Percentiles rank a stretch among this genome's conserved stretches.
Conservation (phyloP, 441 rosid species). For the Pelargonium cotyledonis region DNA sequence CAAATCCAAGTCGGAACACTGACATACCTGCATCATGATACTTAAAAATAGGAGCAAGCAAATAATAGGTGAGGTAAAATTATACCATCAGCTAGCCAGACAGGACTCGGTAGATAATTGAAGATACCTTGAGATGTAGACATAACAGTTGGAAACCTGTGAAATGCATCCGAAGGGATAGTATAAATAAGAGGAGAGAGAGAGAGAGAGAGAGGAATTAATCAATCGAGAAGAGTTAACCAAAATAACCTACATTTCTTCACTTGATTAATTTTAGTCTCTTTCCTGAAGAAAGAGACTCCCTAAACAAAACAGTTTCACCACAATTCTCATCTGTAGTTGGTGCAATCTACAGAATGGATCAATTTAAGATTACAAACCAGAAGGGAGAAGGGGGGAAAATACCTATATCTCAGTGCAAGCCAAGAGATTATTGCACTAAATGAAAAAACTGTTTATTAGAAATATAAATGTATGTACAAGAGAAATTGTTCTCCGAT, state of each 20-base stretch:
- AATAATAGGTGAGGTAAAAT: slow-evolving; percentile 2
- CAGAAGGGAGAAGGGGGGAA: not conserved
- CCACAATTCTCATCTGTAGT: not conserved
- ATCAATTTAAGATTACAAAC: not conserved
- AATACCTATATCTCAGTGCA: not conserved
- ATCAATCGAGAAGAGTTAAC: not conserved
- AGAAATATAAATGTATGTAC: slow-evolving; percentile 72
- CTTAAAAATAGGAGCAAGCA: slow-evolving; percentile 6
- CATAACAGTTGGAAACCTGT: slow-evolving; percentile 12
- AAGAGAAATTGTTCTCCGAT: slow-evolving; percentile 54
- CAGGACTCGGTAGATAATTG: not conserved
- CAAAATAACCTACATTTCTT: slow-evolving; percentile 1
- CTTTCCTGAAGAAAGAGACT: slow-evolving; percentile 9
- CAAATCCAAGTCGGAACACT: not conserved
- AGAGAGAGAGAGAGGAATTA: not conserved
- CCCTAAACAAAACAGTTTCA: not conserved
- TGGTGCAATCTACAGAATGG: not conserved
- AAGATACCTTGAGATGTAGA: not conserved
- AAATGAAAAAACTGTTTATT: slow-evolving; percentile 53
- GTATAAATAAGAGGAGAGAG: slow-evolving; percentile 4
- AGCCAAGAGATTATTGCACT: slow-evolving; percentile 14
- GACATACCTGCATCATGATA: not conserved
- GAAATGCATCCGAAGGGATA: slow-evolving; percentile 3
- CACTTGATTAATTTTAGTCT: slow-evolving; percentile 1
- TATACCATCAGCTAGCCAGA: slow-evolving; percentile 13